A percentile compares a stretch with the other conserved stretches of the same genome.
Conservation (phyloP, 2,329 filamentous ascomycete species). For the Phialophora macrospora region DNA sequence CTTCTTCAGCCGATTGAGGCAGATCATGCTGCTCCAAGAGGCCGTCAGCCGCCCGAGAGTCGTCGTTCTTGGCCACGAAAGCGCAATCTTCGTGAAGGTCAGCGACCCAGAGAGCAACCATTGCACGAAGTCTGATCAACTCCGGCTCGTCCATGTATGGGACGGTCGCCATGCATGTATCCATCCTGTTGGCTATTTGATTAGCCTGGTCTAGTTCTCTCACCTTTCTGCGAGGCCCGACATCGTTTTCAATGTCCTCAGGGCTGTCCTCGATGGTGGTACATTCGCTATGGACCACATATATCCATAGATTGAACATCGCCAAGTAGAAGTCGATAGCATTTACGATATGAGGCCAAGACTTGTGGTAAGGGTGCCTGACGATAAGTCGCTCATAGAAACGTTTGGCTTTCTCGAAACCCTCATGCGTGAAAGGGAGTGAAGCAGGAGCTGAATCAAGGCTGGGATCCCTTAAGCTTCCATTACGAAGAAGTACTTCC, state of each 20-base stretch:
- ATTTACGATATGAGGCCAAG: slow-evolving; percentile 63
- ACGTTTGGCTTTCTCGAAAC: slow-evolving; percentile 62
- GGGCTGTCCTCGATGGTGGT: slow-evolving; percentile 47
- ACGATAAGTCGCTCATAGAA: slow-evolving; percentile 82
- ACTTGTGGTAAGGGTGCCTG: slow-evolving; percentile 72
- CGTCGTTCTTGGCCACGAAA: background rate
- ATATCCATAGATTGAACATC: slow-evolving; percentile 80
- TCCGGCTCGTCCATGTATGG: slow-evolving; percentile 72
- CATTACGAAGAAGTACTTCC: slow-evolving; percentile 73
- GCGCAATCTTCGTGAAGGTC: slow-evolving; percentile 58
- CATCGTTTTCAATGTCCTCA: slow-evolving; percentile 42
- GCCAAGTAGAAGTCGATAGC: slow-evolving; percentile 80
- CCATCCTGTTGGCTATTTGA: slow-evolving; percentile 70
- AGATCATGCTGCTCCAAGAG: background rate
- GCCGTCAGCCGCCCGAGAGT: background rate
- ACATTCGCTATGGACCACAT: slow-evolving; percentile 69
- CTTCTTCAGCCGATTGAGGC: background rate
- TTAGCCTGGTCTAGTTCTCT: slow-evolving; percentile 61
- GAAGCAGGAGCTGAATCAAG: background rate
- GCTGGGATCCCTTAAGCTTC: background rate
- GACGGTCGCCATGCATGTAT: slow-evolving; percentile 69
- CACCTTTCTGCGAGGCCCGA: slow-evolving; percentile 35
- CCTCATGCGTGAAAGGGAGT: slow-evolving; percentile 50
- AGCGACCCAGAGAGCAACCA: slow-evolving; percentile 74
- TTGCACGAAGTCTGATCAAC: slow-evolving; percentile 72